These are phyloP conservation scores for Clonostachys rosea DNA, from an alignment of 2,329 filamentous ascomycete genomes.

Conservation along the genomic window DNA sequence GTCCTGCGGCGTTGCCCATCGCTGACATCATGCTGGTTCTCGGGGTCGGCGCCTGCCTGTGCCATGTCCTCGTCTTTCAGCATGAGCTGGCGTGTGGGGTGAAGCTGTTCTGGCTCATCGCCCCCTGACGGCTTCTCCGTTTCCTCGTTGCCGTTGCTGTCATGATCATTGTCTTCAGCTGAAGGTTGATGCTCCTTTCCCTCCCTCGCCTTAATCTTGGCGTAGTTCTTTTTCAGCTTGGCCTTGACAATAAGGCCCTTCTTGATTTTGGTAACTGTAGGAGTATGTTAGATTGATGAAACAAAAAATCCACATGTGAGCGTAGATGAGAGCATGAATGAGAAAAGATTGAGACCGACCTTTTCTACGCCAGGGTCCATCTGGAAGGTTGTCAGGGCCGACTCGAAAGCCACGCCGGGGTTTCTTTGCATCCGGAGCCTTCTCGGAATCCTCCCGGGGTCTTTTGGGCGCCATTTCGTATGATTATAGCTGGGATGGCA, in stretches of 20 bases:
- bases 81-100: conserved; percentile 32
- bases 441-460: conserved; percentile 30
- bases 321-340: conserved; percentile 7
- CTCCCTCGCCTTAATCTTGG: conserved; percentile 65
- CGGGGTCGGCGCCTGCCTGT: conserved; percentile 14
- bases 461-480: conserved; percentile 54
- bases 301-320: not conserved
- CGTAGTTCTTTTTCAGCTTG: conserved; percentile 89
- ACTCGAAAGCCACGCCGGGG: conserved; percentile 73
- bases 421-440: conserved; percentile 40
- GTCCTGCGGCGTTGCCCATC: conserved; percentile 27
- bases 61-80: conserved; percentile 29
- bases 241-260: conserved; percentile 84
- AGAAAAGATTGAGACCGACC: conserved; percentile 23
- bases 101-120: conserved; percentile 17
- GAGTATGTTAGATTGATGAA: conserved; percentile 1
- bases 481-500: not conserved
- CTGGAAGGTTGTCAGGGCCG: conserved; percentile 84
- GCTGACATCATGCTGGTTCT: conserved; percentile 6
- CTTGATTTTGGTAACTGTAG: conserved; percentile 80
- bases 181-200: conserved; percentile 12
- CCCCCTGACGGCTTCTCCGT: conserved; percentile 7
- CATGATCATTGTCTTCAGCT: conserved; percentile 12
- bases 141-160: conserved; percentile 1
- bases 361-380: conserved; percentile 84